Evolutionary conservation across 306 rosid species (phyloP), one percentile per base, ranked within the genome.

Genomic region (Casuarina glauca): DNA sequence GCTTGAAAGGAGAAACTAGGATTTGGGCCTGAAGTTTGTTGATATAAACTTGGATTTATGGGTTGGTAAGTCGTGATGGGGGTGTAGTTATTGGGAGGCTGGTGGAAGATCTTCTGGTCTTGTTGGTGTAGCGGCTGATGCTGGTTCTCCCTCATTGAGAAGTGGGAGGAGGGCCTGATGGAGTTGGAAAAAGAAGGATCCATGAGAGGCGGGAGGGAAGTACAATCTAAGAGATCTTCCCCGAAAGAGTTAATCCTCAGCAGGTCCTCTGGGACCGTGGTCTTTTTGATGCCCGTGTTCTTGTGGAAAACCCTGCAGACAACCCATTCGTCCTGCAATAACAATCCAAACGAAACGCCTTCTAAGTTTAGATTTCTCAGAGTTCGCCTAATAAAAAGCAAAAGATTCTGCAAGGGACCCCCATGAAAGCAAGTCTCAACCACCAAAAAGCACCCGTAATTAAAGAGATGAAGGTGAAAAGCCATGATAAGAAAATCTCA

Each of bases 271-370:
- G 85, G 78, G 66, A 66, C 70, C 42, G 53, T 75, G 6, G 74
- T 63, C 81, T 75, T 88, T 4, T 75, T 87, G 0, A 79, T 77
- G 70, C 84, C 93, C 7, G 81, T 71, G 85, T 76, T 89, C 86
- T 95, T 95, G 93, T 95, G 96, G 79, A 91, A 84, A 64, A 95
- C 88, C 70, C 89, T 89, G 84, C 84, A 77, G 7, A 95, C 99
- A 35, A 89, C 99, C 99, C 99, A 95, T 85, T 93, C 99, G 69
- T 89, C 93, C 99, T 95, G 85, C 62, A 43, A 79, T 16, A 46
- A 43, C 3, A 81, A 19, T 20, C 9, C 7, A 15, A 16, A 26
- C 20, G 17, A 15, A 7, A 53, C 6, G 44, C 7, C 2, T 0
- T 13, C 41, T 51, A 64, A 38, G 4, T 78, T 61, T 10, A 84